Percentiles rank a stretch among this genome's conserved stretches.
phyloP scores from a whole-genome alignment of 2,329 filamentous ascomycete genomes.

The Colletotrichum costaricense region DNA sequence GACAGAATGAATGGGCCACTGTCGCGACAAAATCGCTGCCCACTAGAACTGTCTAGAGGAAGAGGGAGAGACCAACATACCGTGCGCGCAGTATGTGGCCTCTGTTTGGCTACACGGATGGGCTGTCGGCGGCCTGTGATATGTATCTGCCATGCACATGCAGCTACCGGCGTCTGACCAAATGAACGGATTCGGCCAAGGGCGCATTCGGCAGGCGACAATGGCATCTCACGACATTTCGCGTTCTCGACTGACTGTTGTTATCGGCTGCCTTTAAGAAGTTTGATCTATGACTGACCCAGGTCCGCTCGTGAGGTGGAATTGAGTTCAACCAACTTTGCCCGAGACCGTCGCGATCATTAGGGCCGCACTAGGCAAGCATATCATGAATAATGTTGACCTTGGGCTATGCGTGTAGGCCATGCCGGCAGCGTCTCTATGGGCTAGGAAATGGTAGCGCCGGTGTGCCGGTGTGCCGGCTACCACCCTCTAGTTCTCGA shows the following conservation, averaged over 20 bases:
- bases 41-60: background rate
- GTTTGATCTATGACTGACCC: background rate
- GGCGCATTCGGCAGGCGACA: background rate
- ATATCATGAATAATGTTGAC: slow-evolving; percentile 3
- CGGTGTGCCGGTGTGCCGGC: background rate
- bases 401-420: background rate
- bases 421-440: background rate
- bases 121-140: background rate
- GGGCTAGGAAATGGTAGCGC: background rate
- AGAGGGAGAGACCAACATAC: background rate
- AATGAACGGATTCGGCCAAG: background rate
- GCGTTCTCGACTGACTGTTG: background rate
- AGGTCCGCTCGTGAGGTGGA: background rate
- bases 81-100: background rate
- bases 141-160: slow-evolving; percentile 13
- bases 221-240: background rate
- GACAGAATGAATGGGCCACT: background rate
- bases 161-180: slow-evolving; percentile 30
- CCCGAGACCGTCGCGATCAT: slow-evolving; percentile 9
- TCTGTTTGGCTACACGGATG: background rate
- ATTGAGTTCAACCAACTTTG: slow-evolving; percentile 16
- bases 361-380: background rate
- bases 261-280: background rate
- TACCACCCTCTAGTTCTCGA: background rate
- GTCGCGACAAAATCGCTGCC: background rate